Conservation (phyloP, 768 basidiomycete species). For the Tulasnella sp. region DNA sequence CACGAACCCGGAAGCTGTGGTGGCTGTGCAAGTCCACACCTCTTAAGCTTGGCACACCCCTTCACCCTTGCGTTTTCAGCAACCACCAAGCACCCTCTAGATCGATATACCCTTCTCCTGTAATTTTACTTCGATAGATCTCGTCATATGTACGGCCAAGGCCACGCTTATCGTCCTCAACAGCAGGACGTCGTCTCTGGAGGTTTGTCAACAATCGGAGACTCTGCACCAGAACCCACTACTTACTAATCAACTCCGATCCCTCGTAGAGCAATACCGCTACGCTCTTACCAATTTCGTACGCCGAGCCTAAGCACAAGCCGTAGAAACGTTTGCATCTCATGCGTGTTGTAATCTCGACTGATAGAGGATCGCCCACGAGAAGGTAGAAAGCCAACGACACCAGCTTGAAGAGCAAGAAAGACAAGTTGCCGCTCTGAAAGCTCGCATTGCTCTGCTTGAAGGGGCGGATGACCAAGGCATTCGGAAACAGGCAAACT, state of each 20-base stretch:
- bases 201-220: conserved; percentile 7
- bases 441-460: conserved; percentile 69
- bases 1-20: conserved; percentile 1
- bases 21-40: conserved; percentile 4
- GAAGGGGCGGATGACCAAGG: conserved; percentile 62
- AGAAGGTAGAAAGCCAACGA: conserved; percentile 84
- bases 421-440: conserved; percentile 72
- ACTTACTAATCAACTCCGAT: conserved; percentile 17
- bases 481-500: conserved; percentile 40
- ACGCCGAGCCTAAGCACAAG: conserved; percentile 38
- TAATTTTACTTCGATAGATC: background rate
- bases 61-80: background rate
- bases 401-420: conserved; percentile 81
- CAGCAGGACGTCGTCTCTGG: conserved; percentile 18
- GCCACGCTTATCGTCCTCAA: background rate
- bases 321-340: conserved; percentile 33
- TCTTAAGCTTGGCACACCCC: background rate
- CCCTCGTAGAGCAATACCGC: conserved; percentile 35
- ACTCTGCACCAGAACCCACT: background rate
- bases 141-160: conserved; percentile 1
- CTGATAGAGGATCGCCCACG: conserved; percentile 77
- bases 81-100: background rate
- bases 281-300: conserved; percentile 86
- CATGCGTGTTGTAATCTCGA: conserved; percentile 15
- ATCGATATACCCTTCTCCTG: conserved; percentile 3